Evolutionary conservation across 2,329 filamentous ascomycete genomes (phyloP).

Genomic region (Aspergillus tanneri): DNA sequence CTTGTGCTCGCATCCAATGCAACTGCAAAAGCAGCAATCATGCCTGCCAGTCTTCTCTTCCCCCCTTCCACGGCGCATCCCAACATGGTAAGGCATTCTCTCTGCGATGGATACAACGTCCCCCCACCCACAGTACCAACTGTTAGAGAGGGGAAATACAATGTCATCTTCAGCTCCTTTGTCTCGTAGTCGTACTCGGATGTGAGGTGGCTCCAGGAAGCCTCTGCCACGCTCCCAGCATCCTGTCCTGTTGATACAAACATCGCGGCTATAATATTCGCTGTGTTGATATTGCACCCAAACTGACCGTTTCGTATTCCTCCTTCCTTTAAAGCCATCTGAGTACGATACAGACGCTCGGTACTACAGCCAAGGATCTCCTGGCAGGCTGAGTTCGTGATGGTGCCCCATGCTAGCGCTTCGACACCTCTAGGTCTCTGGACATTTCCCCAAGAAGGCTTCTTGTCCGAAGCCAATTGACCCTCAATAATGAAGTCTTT

Average conservation of each 20-base stretch:
- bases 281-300: slow-evolving; percentile 20
- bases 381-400: slow-evolving; percentile 19
- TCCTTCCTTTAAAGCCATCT: slow-evolving; percentile 15
- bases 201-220: slow-evolving; percentile 25
- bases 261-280: slow-evolving; percentile 25
- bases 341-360: slow-evolving; percentile 11
- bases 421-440: slow-evolving; percentile 23
- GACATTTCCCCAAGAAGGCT: slow-evolving; percentile 26
- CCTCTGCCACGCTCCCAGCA: slow-evolving; percentile 20
- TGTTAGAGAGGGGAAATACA: slow-evolving; percentile 28
- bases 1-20: slow-evolving; percentile 27
- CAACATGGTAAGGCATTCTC: slow-evolving; percentile 26
- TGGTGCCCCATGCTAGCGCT: slow-evolving; percentile 27
- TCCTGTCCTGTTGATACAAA: slow-evolving; percentile 29
- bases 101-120: slow-evolving; percentile 24
- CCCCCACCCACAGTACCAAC: slow-evolving; percentile 29
- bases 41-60: slow-evolving; percentile 27
- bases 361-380: slow-evolving; percentile 20
- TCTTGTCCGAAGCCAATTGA: slow-evolving; percentile 28
- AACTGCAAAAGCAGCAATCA: slow-evolving; percentile 27
- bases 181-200: slow-evolving; percentile 21
- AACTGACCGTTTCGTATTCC: slow-evolving; percentile 20
- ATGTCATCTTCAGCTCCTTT: slow-evolving; percentile 20
- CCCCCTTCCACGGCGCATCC: slow-evolving; percentile 21
- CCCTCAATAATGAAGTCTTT: slow-evolving; percentile 20